These are phyloP conservation scores for Lumnitzera littorea DNA, from an alignment of 345 rosid genomes.

Conservation along the genomic window DNA sequence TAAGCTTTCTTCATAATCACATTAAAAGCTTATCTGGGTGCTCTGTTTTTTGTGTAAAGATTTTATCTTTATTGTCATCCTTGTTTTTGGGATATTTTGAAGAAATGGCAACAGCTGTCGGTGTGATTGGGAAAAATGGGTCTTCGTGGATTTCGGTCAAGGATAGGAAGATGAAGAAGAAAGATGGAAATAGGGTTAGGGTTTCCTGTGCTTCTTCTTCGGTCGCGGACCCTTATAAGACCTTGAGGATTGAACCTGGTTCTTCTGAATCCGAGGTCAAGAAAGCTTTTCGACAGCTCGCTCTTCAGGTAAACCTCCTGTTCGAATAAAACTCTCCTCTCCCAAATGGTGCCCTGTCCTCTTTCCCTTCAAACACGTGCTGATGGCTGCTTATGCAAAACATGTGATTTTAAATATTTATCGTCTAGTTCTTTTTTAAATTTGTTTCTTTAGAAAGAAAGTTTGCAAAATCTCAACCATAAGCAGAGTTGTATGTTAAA, in stretches of 20 bases:
- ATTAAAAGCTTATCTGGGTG: background rate
- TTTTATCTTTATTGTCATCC: background rate
- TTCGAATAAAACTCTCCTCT: background rate
- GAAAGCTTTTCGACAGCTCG: conserved; percentile 86
- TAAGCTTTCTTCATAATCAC: too few relatives aligned
- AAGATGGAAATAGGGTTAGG: conserved; percentile 17
- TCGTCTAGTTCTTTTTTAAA: too few relatives aligned
- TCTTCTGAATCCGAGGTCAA: conserved; percentile 91
- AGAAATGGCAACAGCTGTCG: conserved; percentile 12
- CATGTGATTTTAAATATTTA: too few relatives aligned
- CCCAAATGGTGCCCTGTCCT: background rate
- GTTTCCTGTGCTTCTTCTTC: conserved; percentile 32
- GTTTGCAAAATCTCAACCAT: too few relatives aligned
- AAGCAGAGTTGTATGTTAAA: too few relatives aligned
- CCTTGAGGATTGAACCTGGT: conserved; percentile 68
- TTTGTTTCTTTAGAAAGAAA: too few relatives aligned
- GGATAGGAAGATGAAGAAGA: conserved; percentile 17
- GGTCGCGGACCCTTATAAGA: conserved; percentile 65
- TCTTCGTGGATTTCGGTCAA: conserved; percentile 11
- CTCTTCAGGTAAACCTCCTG: conserved; percentile 46
- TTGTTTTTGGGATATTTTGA: background rate
- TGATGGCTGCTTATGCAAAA: too few relatives aligned
- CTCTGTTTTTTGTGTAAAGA: background rate
- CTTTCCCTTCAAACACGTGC: too few relatives aligned
- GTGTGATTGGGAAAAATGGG: conserved; percentile 11